Evolutionary conservation across 805 yeast species (phyloP).

Genomic region (Blastobotrys muscicola): DNA sequence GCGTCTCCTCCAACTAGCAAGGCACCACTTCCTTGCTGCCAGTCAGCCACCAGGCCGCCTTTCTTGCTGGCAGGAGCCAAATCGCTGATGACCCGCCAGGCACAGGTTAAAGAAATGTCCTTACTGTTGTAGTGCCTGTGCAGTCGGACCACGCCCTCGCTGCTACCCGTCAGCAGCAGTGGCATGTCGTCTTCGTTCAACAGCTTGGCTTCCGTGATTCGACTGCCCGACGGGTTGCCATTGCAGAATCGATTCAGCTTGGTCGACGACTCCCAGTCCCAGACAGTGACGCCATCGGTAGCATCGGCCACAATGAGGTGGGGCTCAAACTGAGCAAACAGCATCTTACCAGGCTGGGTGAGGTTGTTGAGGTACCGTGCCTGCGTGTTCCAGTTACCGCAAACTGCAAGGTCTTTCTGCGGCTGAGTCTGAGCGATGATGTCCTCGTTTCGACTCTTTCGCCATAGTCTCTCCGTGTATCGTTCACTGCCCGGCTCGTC

Average conservation of each 20-base stretch:
- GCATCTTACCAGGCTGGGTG: conserved; percentile 69
- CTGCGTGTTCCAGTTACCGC: conserved; percentile 76
- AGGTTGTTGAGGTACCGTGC: conserved; percentile 53
- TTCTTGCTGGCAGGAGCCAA: conserved; percentile 70
- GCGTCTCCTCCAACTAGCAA: conserved; percentile 91
- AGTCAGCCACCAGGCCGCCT: conserved; percentile 71
- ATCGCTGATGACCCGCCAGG: conserved; percentile 93
- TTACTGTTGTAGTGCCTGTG: conserved; percentile 66
- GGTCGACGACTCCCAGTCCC: conserved; percentile 72
- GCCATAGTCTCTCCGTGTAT: conserved; percentile 75
- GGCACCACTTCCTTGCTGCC: conserved; percentile 96
- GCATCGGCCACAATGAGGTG: conserved; percentile 74
- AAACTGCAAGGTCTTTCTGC: conserved; percentile 71
- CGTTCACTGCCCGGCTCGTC: conserved; percentile 92
- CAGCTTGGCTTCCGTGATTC: conserved; percentile 76
- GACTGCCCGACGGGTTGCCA: conserved; percentile 79
- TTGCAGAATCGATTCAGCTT: conserved; percentile 64
- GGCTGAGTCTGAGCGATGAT: conserved; percentile 85
- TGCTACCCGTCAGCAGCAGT: conserved; percentile 74
- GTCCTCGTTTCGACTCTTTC: conserved; percentile 78
- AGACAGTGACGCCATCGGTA: conserved; percentile 70
- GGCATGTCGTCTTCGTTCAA: conserved; percentile 91
- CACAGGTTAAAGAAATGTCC: conserved; percentile 55
- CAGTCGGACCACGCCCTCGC: conserved; percentile 88
- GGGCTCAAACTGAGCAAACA: conserved; percentile 86